Base-by-base conservation (phyloP, 2,329 filamentous ascomycete species). In the Xylariales sp. region DNA sequence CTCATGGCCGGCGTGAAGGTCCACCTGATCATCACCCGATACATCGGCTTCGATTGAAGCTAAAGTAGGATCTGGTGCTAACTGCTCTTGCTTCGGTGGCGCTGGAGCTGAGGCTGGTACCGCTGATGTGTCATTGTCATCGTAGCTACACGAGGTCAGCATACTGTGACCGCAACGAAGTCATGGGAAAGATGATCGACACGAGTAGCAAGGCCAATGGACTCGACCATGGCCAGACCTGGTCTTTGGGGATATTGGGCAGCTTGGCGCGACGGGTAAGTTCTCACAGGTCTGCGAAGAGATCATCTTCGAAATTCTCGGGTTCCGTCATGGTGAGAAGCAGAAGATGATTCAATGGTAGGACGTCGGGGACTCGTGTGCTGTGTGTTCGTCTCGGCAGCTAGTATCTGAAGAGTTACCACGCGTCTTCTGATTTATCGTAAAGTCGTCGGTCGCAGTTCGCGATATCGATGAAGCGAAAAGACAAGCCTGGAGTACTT, bases 201-300 rank as follows among this genome's bases (percentile, higher is more conserved):
- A n/a, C n/a, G n/a, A n/a, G n/a, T n/a, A n/a, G n/a, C n/a, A n/a
- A n/a, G n/a, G n/a, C n/a, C n/a, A n/a, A n/a, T n/a, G n/a, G n/a
- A n/a, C n/a, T n/a, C n/a, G n/a, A n/a, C n/a, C n/a, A n/a, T n/a
- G n/a, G n/a, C n/a, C n/a, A n/a, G n/a, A n/a, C n/a, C n/a, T n/a
- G n/a, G n/a, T n/a, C n/a, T n/a, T n/a, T n/a, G n/a, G n/a, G n/a
- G n/a, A n/a, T n/a, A n/a, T n/a, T n/a, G n/a, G n/a, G n/a, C n/a
- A n/a, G n/a, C n/a, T n/a, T n/a, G n/a, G n/a, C n/a, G n/a, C n/a
- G n/a, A n/a, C n/a, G n/a, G n/a, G n/a, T n/a, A 29, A 31, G 20
- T 43, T 76, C 88, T 69, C 73, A 95, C 89, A 95, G 79, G 69
- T 95, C 90, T 56, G 89, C 89, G 66, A 95, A 95, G 66, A 95